A percentile compares a stretch with the other conserved stretches of the same genome.
Conservation (phyloP, 2,329 filamentous ascomycete species). For the Aspergillus glaucus region DNA sequence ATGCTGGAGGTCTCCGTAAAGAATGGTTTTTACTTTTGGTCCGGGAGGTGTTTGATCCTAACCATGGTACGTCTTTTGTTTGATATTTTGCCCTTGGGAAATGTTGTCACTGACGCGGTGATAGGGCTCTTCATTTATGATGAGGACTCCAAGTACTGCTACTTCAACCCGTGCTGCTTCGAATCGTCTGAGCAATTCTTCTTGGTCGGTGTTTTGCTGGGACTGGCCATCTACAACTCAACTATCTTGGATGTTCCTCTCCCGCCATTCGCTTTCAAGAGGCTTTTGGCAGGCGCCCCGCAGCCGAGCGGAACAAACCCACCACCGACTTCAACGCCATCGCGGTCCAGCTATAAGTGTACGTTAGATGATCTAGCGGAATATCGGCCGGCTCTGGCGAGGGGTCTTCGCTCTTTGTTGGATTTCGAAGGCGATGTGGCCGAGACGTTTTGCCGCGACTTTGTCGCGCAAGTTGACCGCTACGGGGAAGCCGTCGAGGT, state of each 20-base stretch:
- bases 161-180: conserved; percentile 86
- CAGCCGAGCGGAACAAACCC: conserved; percentile 41
- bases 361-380: conserved; percentile 77
- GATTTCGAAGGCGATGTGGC: conserved; percentile 82
- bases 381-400: conserved; percentile 68
- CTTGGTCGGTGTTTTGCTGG: conserved; percentile 78
- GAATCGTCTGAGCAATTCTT: conserved; percentile 91
- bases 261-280: conserved; percentile 83
- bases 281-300: conserved; percentile 73
- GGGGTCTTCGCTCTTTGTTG: conserved; percentile 67
- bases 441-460: conserved; percentile 72
- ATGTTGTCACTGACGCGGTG: conserved; percentile 3
- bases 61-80: conserved; percentile 60
- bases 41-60: conserved; percentile 82
- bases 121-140: conserved; percentile 87
- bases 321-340: conserved; percentile 49
- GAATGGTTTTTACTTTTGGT: conserved; percentile 91
- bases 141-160: conserved; percentile 82
- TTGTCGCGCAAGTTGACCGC: conserved; percentile 68
- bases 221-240: conserved; percentile 89
- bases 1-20: conserved; percentile 82
- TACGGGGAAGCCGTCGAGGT: conserved; percentile 64
- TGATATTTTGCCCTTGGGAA: neutral
- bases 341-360: conserved; percentile 58
- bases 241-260: conserved; percentile 85